Percentiles rank a stretch among this genome's conserved stretches.
Conservation (phyloP, 371 early-diverging fungal genomes). For the Blakeslea trispora region DNA sequence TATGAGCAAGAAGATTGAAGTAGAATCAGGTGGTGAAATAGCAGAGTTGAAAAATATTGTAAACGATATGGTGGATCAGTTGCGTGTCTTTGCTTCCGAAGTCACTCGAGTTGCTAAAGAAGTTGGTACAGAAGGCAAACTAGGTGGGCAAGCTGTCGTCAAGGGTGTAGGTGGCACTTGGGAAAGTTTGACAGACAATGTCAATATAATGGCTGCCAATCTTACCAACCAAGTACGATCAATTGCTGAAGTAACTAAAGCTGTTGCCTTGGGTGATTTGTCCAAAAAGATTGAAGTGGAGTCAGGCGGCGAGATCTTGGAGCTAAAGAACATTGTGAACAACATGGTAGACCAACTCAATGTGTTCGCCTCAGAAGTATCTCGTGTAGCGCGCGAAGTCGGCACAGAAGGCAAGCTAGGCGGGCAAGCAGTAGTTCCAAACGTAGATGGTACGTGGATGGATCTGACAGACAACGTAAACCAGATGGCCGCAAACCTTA, state of each 20-base stretch:
- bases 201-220: constrained; percentile 61
- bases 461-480: constrained; percentile 48
- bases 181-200: constrained; percentile 62
- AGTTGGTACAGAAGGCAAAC: constrained; percentile 58
- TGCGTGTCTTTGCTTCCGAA: constrained; percentile 51
- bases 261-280: constrained; percentile 56
- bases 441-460: constrained; percentile 49
- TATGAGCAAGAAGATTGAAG: constrained; percentile 46
- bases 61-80: constrained; percentile 44
- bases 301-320: constrained; percentile 40
- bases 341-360: constrained; percentile 47
- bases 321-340: constrained; percentile 39
- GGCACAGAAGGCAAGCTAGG: constrained; percentile 52
- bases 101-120: constrained; percentile 57
- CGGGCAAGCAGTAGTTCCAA: constrained; percentile 33
- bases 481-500: constrained; percentile 45
- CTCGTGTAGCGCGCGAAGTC: constrained; percentile 46
- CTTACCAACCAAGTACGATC: constrained; percentile 59
- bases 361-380: constrained; percentile 40
- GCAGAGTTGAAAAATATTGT: constrained; percentile 44
- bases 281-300: constrained; percentile 35
- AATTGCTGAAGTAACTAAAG: constrained; percentile 58
- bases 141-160: constrained; percentile 58
- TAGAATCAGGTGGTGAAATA: constrained; percentile 40
- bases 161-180: constrained; percentile 59